Evolutionary conservation across 805 yeast genomes (phyloP), one percentile per base, ranked within the genome.

Genomic region (Candida sonorensis): DNA sequence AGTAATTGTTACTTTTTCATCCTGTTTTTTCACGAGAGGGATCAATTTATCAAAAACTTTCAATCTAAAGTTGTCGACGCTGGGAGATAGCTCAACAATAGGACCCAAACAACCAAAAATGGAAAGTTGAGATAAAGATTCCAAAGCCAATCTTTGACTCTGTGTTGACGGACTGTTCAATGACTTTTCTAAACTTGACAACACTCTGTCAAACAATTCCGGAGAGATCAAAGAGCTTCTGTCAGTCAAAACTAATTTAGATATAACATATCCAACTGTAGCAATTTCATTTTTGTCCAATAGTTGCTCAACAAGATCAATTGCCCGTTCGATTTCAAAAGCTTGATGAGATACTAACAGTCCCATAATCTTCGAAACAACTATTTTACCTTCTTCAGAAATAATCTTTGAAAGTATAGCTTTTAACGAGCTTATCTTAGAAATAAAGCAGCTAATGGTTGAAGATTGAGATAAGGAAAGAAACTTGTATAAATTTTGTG

Each of bases 1-100:
- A 0, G 81, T 60, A 23, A 73, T 48, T 4, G 75, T 65, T 0
- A 87, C 70, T 19, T 52, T 59, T 40, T 84, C 94, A 40, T 77
- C 77, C 30, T 64, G 61, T 41, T 69, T 72, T 40, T 73, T 69
- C 6, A 74, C 72, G 26, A 62, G 61, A 0, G 64, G 55, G 25
- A 54, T 50, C 7, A 71, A 26, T 5, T 36, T 16, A 0, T 52
- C 57, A 4, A 50, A 37, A 7, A 72, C 48, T 3, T 40, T 37
- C 0, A 17, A 29, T 17, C 54, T 46, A 25, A 51, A 39, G 0
- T 44, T 29, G 0, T 42, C 41, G 5, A 62, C 37, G 1, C 46
- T 42, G 7, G 42, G 42, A 9, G 47, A 34, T 6, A 49, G 17
- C 6, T 32, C 35, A 1, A 44, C 10, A 1, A 18, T 12, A 0